phyloP scores from a whole-genome alignment of 306 rosid species.

The Mimosa bimucronata region DNA sequence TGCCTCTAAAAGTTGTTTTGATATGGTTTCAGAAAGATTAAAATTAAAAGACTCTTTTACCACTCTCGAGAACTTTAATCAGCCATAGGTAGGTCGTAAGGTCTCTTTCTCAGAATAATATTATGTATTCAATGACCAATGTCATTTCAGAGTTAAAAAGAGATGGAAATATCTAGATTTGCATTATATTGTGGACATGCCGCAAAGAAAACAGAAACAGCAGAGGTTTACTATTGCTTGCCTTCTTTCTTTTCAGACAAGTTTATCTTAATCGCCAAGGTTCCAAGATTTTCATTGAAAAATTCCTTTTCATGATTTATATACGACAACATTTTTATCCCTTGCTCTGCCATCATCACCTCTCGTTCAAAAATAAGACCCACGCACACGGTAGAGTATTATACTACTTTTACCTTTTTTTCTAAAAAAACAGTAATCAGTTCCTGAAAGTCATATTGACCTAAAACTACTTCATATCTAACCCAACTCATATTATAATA shows the following conservation, averaged over 20 bases:
- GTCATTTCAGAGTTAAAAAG: neutral
- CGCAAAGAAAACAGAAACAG: slow-evolving; percentile 27
- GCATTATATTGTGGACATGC: neutral
- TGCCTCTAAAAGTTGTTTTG: neutral
- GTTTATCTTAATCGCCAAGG: neutral
- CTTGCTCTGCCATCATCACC: neutral
- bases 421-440: neutral
- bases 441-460: neutral
- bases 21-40: neutral
- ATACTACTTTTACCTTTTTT: neutral
- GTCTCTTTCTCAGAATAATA: neutral
- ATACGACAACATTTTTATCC: neutral
- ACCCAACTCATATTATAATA: neutral
- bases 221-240: neutral
- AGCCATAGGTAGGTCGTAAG: neutral
- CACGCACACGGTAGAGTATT: neutral
- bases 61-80: neutral
- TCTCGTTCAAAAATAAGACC: neutral
- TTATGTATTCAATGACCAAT: neutral
- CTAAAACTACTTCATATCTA: neutral
- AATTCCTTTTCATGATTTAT: neutral
- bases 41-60: neutral
- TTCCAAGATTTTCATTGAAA: neutral
- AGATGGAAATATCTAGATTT: neutral
- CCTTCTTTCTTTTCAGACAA: neutral